A percentile compares a stretch with the other conserved stretches of the same genome.
phyloP scores from a whole-genome alignment of 139 green algal genomes.

The Closterium sp. region DNA sequence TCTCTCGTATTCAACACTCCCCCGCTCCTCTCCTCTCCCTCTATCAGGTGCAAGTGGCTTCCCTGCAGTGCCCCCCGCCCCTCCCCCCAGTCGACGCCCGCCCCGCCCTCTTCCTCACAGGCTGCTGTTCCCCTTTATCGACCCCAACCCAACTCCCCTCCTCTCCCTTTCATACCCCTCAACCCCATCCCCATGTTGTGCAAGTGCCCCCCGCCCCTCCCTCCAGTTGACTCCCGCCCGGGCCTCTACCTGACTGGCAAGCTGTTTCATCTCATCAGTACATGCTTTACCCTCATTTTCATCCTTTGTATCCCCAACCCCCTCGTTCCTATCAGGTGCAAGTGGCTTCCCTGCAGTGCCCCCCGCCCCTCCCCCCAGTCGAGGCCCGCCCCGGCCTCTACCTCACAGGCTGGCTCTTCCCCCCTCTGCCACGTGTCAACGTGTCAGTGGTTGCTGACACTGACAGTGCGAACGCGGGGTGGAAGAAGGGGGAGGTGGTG shows the following conservation, averaged over 20 bases:
- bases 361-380: neutral
- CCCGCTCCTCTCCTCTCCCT: too few relatives aligned
- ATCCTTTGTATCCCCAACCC: neutral
- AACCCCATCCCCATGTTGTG: too few relatives aligned
- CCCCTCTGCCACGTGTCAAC: constrained; percentile 25
- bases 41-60: neutral
- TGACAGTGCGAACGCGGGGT: constrained; percentile 25
- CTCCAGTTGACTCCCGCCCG: too few relatives aligned
- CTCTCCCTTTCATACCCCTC: too few relatives aligned
- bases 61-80: neutral
- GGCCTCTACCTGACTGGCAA: too few relatives aligned
- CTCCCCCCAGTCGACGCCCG: constrained; percentile 21
- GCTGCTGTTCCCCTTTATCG: neutral
- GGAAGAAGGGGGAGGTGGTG: constrained; percentile 17
- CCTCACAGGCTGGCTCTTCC: constrained; percentile 26
- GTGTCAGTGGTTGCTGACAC: constrained; percentile 21
- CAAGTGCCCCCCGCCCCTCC: too few relatives aligned
- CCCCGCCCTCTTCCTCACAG: constrained; percentile 29
- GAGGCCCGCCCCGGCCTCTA: constrained; percentile 36
- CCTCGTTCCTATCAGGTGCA: neutral
- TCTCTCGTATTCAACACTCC: too few relatives aligned
- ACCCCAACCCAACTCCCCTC: too few relatives aligned
- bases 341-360: neutral
- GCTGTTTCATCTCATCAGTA: too few relatives aligned
- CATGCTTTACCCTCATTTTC: too few relatives aligned